phyloP scores from a whole-genome alignment of 768 basidiomycete genomes.

The Podaxis sp. region DNA sequence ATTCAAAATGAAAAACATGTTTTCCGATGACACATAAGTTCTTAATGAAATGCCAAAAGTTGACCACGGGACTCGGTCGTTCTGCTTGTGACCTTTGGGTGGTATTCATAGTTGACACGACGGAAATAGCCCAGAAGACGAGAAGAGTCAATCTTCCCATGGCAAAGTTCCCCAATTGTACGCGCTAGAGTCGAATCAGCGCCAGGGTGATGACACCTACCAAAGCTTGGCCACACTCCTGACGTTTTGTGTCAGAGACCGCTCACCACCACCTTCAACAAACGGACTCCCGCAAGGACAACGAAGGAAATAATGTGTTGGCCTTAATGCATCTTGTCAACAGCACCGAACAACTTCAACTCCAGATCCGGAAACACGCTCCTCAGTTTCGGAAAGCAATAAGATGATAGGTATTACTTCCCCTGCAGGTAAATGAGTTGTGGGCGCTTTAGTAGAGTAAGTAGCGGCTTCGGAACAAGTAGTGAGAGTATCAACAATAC shows the following conservation, averaged over 20 bases:
- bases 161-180: neutral
- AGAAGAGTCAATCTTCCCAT: neutral
- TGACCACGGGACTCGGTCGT: neutral
- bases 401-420: neutral
- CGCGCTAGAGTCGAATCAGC: neutral
- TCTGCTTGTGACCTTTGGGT: neutral
- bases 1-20: conserved; percentile 1
- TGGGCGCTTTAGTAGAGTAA: neutral
- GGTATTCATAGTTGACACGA: neutral
- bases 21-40: neutral
- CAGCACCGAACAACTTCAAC: neutral
- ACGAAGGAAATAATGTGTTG: neutral
- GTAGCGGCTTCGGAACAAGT: neutral
- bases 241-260: conserved; percentile 4
- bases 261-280: neutral
- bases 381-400: neutral
- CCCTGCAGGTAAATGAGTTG: neutral
- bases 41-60: neutral
- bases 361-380: neutral
- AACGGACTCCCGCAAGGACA: neutral
- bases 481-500: neutral
- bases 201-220: neutral
- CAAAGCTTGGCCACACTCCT: neutral
- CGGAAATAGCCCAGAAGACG: neutral
- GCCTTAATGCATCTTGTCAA: neutral